A percentile compares a stretch with the other conserved stretches of the same genome.
Evolutionary conservation across 805 yeast genomes (phyloP).

Genomic region (Torulaspora quercuum): DNA sequence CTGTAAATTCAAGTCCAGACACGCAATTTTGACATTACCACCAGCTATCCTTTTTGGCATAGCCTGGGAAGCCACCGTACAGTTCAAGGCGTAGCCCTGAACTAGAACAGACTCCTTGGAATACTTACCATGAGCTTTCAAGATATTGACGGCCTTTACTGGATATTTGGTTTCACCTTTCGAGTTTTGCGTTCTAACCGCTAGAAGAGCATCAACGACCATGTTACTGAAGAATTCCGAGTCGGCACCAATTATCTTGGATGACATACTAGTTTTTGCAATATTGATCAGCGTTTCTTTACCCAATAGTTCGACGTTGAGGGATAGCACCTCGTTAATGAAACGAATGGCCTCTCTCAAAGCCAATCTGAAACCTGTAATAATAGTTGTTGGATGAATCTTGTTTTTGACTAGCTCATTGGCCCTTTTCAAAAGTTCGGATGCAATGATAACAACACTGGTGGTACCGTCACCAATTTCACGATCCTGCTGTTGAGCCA

Average conservation of each 20-base stretch:
- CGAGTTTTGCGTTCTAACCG: constrained; percentile 84
- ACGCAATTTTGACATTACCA: constrained; percentile 72
- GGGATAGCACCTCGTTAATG: constrained; percentile 79
- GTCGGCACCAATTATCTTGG: constrained; percentile 93
- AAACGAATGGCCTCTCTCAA: constrained; percentile 85
- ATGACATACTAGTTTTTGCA: constrained; percentile 96
- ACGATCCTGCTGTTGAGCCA: constrained; percentile 98
- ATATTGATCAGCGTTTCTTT: constrained; percentile 83
- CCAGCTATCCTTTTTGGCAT: constrained; percentile 62
- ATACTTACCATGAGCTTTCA: constrained; percentile 96
- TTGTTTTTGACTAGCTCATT: constrained; percentile 89
- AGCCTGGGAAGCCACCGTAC: constrained; percentile 96
- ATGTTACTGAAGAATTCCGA: constrained; percentile 82
- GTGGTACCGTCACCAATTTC: constrained; percentile 99
- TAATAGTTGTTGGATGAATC: constrained; percentile 96
- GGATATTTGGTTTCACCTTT: constrained; percentile 92
- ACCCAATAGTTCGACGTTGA: constrained; percentile 73
- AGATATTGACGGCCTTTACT: constrained; percentile 91
- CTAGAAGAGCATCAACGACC: constrained; percentile 93
- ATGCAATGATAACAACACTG: constrained; percentile 92
- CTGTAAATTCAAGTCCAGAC: constrained; percentile 87
- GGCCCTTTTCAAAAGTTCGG: constrained; percentile 88
- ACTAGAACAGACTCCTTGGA: constrained; percentile 81
- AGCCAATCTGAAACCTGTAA: constrained; percentile 93
- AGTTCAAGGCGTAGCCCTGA: constrained; percentile 92